Percentiles rank a stretch among this genome's conserved stretches.
Conservation (phyloP, 225 moss, liverwort and hornwort species). For the Thuidium tamariscinum region DNA sequence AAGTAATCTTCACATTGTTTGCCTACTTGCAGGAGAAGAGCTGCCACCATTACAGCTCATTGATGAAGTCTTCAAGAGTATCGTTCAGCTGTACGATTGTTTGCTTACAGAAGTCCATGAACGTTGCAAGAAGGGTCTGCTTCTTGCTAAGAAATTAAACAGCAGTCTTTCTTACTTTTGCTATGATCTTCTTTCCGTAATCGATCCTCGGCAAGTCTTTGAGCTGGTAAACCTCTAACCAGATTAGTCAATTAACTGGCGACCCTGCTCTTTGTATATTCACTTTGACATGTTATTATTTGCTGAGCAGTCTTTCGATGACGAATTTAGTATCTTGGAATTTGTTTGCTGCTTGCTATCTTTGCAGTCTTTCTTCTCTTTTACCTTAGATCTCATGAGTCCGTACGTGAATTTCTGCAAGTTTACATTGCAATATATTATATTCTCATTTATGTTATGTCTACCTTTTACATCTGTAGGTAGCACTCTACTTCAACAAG, state of each 20-base stretch:
- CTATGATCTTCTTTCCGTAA: conserved; percentile 83
- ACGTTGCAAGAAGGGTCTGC: conserved; percentile 84
- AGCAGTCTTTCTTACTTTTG: conserved; percentile 93
- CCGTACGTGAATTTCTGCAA: not conserved
- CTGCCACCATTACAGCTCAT: conserved; percentile 87
- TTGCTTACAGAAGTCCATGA: conserved; percentile 96
- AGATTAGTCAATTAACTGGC: not conserved
- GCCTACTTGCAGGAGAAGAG: conserved; percentile 65
- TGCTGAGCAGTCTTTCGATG: not conserved
- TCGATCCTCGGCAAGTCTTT: conserved; percentile 95
- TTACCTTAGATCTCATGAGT: not conserved
- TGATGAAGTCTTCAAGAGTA: conserved; percentile 91
- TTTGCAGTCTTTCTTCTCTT: not conserved
- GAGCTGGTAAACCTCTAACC: conserved; percentile 57
- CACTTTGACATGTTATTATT: not conserved
- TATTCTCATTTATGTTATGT: not conserved
- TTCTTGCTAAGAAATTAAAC: conserved; percentile 75
- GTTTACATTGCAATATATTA: not conserved
- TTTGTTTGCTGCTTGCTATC: not conserved
- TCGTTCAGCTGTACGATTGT: conserved; percentile 93
- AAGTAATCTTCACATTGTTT: not conserved
- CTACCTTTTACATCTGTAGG: conserved; percentile 27
- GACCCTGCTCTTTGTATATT: not conserved
- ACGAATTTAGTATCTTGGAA: not conserved
- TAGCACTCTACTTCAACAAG: conserved; percentile 88